Base-by-base conservation (phyloP, 371 early-diverging fungal genomes). In the Fennellomyces sp. region DNA sequence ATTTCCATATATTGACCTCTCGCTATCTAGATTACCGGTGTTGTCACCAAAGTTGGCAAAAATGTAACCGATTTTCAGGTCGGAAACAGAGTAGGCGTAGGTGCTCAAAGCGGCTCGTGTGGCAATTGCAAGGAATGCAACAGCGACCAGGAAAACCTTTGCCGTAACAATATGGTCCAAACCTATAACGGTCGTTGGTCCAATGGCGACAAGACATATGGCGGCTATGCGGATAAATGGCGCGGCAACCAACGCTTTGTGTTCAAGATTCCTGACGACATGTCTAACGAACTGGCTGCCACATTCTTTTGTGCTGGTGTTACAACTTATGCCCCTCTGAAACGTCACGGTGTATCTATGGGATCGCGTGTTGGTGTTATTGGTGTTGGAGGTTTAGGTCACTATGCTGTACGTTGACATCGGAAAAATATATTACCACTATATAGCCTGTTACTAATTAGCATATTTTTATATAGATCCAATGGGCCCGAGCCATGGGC, bases 21-120 rank as follows among this genome's bases (percentile, higher is more conserved):
- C 17, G 5, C 25, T 49, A 23, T 5, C 23, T 35, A 87, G 70
- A 85, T 89, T 51, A 64, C 85, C 45, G 86, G 84, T 61, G 69
- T 87, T 12, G 66, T 73, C 13, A 78, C 81, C 12, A 72, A 69
- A 31, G 66, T 75, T 15, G 91, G 91, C 19, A 62, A 63, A 2
- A 64, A 76, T 47, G 84, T 84, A 13, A 68, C 64, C 10, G 56
- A 83, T 41, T 56, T 88, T 41, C 63, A 77, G 35, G 75, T 91
- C 38, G 93, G 90, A 35, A 88, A 90, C 59, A 54, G 82, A 5
- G 88, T 90, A 48, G 93, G 93, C 30, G 85, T 85, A 12, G 91
- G 91, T 15, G 84, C 84, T 29, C 85, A 87, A 65, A 72, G 69
- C 17, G 75, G 70, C 26, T 67, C 82, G 5, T 83, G 86, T 54